Percentiles rank a stretch among this genome's conserved stretches.
phyloP scores from a whole-genome alignment of 306 rosid species.

The Dalbergia oliveri region DNA sequence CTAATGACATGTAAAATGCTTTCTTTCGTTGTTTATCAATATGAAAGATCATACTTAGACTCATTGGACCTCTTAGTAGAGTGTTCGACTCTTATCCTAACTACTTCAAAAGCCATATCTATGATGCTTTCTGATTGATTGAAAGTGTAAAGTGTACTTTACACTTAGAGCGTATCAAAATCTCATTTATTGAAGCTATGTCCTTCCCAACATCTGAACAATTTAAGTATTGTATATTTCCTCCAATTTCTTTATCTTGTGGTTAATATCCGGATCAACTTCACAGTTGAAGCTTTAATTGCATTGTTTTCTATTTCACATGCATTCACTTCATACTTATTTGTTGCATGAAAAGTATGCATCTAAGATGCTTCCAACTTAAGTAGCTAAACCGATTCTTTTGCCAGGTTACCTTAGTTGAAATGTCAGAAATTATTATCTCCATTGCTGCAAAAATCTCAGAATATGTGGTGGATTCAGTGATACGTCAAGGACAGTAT shows the following conservation, averaged over 20 bases:
- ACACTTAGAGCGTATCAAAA: too few relatives aligned
- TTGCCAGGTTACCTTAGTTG: not conserved
- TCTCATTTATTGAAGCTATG: not conserved
- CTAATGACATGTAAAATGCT: constrained; percentile 3
- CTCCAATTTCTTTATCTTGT: not conserved
- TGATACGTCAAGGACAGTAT: constrained; percentile 7
- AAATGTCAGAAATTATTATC: not conserved
- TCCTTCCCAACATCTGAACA: not conserved
- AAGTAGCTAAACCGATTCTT: not conserved
- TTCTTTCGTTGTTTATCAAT: not conserved
- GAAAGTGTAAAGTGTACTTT: too few relatives aligned
- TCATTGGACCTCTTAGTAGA: not conserved
- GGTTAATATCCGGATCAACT: not conserved
- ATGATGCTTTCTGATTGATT: too few relatives aligned
- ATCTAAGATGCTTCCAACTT: not conserved
- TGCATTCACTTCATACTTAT: not conserved
- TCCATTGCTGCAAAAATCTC: constrained; percentile 6
- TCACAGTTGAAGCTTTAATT: not conserved
- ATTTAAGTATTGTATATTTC: not conserved
- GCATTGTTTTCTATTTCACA: not conserved
- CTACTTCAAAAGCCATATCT: too few relatives aligned
- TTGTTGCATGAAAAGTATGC: not conserved
- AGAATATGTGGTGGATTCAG: constrained; percentile 7
- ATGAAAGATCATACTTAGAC: not conserved
- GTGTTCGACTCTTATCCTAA: too few relatives aligned